Evolutionary conservation across 1,139 yeast species (phyloP).

Genomic region (Kurtzmaniella quercitrusa): DNA sequence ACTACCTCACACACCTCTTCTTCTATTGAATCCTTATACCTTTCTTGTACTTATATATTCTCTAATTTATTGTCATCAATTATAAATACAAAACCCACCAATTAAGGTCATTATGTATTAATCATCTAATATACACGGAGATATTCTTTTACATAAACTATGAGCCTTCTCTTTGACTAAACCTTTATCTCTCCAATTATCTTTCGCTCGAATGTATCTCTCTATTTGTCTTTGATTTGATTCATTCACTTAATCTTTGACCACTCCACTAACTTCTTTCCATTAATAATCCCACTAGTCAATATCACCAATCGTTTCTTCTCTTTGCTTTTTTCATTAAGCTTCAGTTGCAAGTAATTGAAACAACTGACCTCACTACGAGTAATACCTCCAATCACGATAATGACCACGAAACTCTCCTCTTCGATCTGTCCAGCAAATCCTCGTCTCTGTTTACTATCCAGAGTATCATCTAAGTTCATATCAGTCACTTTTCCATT

Average conservation of each 20-base stretch:
- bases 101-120: too few species aligned
- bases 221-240: not conserved
- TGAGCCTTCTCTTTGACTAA: not conserved
- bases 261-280: slow-evolving; percentile 24
- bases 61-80: too few species aligned
- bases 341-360: slow-evolving; percentile 45
- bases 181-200: not conserved
- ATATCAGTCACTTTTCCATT: slow-evolving; percentile 34
- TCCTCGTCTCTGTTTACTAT: slow-evolving; percentile 13
- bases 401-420: slow-evolving; percentile 37
- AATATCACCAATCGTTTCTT: slow-evolving; percentile 47
- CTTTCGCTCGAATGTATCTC: too few species aligned
- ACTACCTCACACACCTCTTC: too few species aligned
- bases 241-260: not conserved
- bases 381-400: slow-evolving; percentile 73
- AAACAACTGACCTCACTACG: slow-evolving; percentile 70
- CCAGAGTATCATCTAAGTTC: slow-evolving; percentile 29
- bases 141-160: too few species aligned
- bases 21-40: too few species aligned
- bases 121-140: too few species aligned
- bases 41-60: too few species aligned
- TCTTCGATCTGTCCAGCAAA: slow-evolving; percentile 2
- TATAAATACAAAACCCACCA: too few species aligned
- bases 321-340: slow-evolving; percentile 22
- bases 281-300: slow-evolving; percentile 54